Evolutionary conservation across 75 land plant genomes (phyloP), one percentile per base, ranked within the genome.

Genomic region (Picea sitchensis): DNA sequence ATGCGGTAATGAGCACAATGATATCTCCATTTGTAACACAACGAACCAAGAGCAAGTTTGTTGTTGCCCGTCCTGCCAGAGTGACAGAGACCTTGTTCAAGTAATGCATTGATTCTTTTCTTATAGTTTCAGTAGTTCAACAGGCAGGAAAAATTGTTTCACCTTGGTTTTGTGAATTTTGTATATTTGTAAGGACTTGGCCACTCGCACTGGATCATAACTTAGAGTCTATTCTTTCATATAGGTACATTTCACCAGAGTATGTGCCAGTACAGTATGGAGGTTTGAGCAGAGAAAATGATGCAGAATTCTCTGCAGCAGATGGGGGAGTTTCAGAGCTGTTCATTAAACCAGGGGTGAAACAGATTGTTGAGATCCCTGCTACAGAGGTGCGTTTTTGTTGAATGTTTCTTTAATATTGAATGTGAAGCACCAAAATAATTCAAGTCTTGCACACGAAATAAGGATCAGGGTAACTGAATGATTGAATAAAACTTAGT

Each of bases 1-100:
- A 92, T 79, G 74, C 86, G 47, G 94, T 90, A 6, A 41, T 89
- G 31, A 86, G 82, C 59, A 67, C 83, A 26, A 76, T 93, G 82
- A 81, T 87, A 34, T 86, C 87, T 38, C 88, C 94, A 20, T 84
- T 93, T 60, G 38, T 93, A 31, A 91, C 94, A 1, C 87, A 82
- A n/a, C 83, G 88, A 79, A 85, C 79, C 0, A 92, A 83, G 83
- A 90, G 84, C 80, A 94, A 93, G 83, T 86, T 93, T 80, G 89
- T 91, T 17, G 78, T 88, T 74, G 96, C 94, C 44, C 88, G 88
- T 11, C 85, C 93, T 61, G 91, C 91, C 30, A 88, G 80, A 78
- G 83, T 87, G 20, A 79, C 94, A 11, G 94, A 89, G 34, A 88
- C 88, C 17, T 82, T 93, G 26, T 86, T 93, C 85, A 93, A 90